phyloP scores from a whole-genome alignment of 495 filamentous ascomycete species.

The Astrothelium macrocarpum region DNA sequence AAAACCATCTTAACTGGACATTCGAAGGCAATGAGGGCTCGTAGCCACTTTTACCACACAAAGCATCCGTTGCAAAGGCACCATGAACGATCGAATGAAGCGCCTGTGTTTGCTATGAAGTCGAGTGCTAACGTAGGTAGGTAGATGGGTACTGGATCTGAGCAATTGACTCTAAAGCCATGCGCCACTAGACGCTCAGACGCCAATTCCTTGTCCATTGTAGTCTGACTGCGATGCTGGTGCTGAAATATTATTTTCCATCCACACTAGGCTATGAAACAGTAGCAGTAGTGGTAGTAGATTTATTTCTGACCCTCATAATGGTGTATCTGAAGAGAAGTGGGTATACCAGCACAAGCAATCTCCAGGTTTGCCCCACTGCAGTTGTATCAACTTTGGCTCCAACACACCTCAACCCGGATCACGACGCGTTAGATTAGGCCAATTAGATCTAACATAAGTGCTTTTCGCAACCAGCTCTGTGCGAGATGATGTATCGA shows the following conservation, averaged over 20 bases:
- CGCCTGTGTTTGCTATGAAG: constrained; percentile 10
- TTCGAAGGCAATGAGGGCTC: not conserved
- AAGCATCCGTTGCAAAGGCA: constrained; percentile 5
- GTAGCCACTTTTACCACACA: not conserved
- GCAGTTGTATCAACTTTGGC: not conserved
- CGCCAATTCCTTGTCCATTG: not conserved
- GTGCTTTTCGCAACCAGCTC: not conserved
- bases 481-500: not conserved
- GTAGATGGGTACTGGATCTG: constrained; percentile 9
- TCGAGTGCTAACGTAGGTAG: constrained; percentile 11
- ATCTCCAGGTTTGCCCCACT: not conserved
- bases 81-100: constrained; percentile 8
- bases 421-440: not conserved
- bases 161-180: not conserved
- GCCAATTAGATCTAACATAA: not conserved
- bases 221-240: not conserved
- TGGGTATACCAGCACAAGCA: constrained; percentile 14
- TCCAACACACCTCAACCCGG: not conserved
- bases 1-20: not conserved
- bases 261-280: constrained; percentile 59
- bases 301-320: not conserved
- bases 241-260: constrained; percentile 16
- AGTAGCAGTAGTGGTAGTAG: constrained; percentile 33
- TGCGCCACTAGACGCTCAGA: not conserved
- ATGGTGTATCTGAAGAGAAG: constrained; percentile 5